phyloP scores from a whole-genome alignment of 2,329 filamentous ascomycete species.

The Colletotrichum filicis region DNA sequence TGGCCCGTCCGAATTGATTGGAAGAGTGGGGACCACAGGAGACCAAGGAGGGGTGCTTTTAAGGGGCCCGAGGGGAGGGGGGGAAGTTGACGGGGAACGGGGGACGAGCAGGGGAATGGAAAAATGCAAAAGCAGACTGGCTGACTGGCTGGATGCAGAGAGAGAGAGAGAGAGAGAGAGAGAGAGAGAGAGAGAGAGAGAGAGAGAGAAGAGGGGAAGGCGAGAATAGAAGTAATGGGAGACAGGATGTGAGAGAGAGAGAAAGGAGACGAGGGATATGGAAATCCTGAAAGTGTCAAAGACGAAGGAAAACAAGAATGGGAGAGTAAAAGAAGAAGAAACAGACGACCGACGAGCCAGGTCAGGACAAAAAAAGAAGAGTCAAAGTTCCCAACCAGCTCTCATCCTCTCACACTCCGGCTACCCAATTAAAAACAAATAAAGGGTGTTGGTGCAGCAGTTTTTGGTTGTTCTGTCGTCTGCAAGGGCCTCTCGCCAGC shows the following conservation, averaged over 20 bases:
- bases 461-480: conserved; percentile 26
- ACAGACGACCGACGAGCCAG: not conserved
- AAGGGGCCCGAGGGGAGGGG: not conserved
- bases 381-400: not conserved
- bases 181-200: not conserved
- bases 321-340: conserved; percentile 1
- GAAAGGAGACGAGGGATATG: not conserved
- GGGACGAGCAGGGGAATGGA: conserved; percentile 20
- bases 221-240: not conserved
- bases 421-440: conserved; percentile 4
- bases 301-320: not conserved
- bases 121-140: conserved; percentile 24
- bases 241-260: not conserved
- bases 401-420: not conserved
- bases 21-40: conserved; percentile 27
- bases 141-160: not conserved
- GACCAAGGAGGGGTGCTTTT: conserved; percentile 10
- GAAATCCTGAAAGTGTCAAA: not conserved
- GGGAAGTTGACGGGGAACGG: conserved; percentile 23
- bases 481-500: conserved; percentile 32
- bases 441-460: conserved; percentile 1
- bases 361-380: not conserved
- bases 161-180: not conserved
- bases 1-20: conserved; percentile 35
- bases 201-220: not conserved